Conservation (phyloP, 1,284 basidiomycete genomes). For the Sphaerobolus stellatus region DNA sequence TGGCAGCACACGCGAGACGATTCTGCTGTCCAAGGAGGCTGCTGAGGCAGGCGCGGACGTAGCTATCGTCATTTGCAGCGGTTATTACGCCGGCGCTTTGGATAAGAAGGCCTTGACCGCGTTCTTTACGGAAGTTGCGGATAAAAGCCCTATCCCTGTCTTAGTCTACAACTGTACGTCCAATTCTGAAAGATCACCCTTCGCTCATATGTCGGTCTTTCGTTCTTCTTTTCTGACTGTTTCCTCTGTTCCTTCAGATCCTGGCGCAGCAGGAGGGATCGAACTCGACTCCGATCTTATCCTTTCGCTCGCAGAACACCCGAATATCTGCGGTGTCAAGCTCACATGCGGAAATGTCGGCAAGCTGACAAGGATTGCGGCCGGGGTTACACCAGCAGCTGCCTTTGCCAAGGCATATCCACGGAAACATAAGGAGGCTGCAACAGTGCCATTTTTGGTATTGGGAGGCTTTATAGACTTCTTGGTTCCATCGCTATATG, state of each 20-base stretch:
- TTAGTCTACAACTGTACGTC: slow-evolving; percentile 87
- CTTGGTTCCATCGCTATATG: slow-evolving; percentile 67
- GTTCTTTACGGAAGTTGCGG: slow-evolving; percentile 76
- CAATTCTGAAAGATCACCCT: slow-evolving; percentile 15
- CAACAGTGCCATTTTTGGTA: slow-evolving; percentile 79
- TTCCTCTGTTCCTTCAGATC: slow-evolving; percentile 49
- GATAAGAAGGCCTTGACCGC: slow-evolving; percentile 70
- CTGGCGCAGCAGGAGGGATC: slow-evolving; percentile 79
- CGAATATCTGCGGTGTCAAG: slow-evolving; percentile 82
- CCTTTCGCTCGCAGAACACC: slow-evolving; percentile 73
- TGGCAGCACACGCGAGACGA: slow-evolving; percentile 79
- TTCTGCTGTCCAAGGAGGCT: slow-evolving; percentile 71
- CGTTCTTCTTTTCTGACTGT: background rate
- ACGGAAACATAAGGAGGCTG: slow-evolving; percentile 58
- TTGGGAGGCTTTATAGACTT: slow-evolving; percentile 81
- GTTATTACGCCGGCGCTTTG: slow-evolving; percentile 82
- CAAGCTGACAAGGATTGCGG: slow-evolving; percentile 82
- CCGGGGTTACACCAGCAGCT: slow-evolving; percentile 58
- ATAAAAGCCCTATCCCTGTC: slow-evolving; percentile 80
- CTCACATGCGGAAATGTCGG: slow-evolving; percentile 91
- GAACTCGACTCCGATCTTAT: slow-evolving; percentile 87
- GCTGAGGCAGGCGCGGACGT: slow-evolving; percentile 83
- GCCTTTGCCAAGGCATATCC: slow-evolving; percentile 60
- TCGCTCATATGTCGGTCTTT: slow-evolving; percentile 5
- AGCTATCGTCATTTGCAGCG: slow-evolving; percentile 80